A percentile compares a stretch with the other conserved stretches of the same genome.
Conservation (phyloP, 2,329 filamentous ascomycete genomes). For the Nannizzia gypsea region DNA sequence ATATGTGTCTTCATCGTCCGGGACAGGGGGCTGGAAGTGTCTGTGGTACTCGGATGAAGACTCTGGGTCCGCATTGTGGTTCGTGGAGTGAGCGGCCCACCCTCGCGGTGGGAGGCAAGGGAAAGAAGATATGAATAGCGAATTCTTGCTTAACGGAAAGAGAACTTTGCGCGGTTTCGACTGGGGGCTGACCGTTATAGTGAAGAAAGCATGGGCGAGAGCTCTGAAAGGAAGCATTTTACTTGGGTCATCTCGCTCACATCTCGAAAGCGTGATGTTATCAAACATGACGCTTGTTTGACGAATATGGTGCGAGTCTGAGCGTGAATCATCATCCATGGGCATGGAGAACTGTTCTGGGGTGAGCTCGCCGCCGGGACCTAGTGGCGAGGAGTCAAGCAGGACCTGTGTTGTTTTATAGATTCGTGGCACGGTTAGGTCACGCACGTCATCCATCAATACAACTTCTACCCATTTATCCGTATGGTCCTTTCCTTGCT, state of each 20-base stretch:
- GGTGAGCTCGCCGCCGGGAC: constrained; percentile 27
- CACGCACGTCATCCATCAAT: constrained; percentile 21
- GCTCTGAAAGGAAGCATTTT: constrained; percentile 18
- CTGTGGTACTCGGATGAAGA: constrained; percentile 2
- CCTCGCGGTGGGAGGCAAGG: constrained; percentile 40
- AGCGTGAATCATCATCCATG: constrained; percentile 18
- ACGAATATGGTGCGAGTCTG: constrained; percentile 13
- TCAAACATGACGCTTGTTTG: constrained; percentile 10
- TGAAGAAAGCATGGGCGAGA: constrained; percentile 19
- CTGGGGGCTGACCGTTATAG: constrained; percentile 13
- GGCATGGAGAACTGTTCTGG: constrained; percentile 30
- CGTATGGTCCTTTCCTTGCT: constrained; percentile 19
- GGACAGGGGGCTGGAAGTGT: constrained; percentile 6
- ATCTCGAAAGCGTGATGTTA: constrained; percentile 15
- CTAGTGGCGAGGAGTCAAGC: constrained; percentile 31
- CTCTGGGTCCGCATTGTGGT: not conserved
- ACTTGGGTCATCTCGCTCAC: constrained; percentile 11
- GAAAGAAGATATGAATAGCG: constrained; percentile 44
- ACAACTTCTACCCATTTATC: constrained; percentile 42
- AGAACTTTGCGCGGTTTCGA: constrained; percentile 17
- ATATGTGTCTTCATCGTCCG: not conserved
- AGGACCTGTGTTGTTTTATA: constrained; percentile 30
- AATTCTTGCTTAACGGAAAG: constrained; percentile 38
- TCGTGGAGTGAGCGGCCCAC: constrained; percentile 12
- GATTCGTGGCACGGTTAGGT: constrained; percentile 32